A percentile compares a stretch with the other conserved stretches of the same genome.
These are phyloP conservation scores for Neoascochyta sp. DNA, from an alignment of 2,329 filamentous ascomycete species.

Conservation along the genomic window DNA sequence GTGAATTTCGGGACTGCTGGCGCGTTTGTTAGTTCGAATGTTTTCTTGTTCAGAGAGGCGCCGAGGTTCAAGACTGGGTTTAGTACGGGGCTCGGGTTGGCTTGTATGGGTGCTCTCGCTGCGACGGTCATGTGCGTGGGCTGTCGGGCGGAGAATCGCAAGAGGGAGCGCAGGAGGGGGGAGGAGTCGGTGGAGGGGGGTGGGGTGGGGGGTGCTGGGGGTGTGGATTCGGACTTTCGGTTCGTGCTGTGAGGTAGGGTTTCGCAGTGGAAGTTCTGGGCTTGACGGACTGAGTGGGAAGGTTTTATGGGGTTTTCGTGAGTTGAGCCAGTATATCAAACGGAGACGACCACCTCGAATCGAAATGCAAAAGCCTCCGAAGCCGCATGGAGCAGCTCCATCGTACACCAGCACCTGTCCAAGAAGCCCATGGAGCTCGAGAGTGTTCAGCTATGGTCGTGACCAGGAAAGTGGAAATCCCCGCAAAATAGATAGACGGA, in stretches of 20 bases:
- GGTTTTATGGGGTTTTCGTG: too few relatives aligned
- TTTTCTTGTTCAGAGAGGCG: conserved; percentile 25
- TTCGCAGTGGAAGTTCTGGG: too few relatives aligned
- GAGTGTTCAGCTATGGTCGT: too few relatives aligned
- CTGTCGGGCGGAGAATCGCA: conserved; percentile 49
- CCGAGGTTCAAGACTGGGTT: conserved; percentile 27
- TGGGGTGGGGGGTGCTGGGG: conserved; percentile 44
- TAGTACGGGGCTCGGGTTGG: conserved; percentile 26
- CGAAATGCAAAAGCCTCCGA: too few relatives aligned
- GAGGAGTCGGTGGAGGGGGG: conserved; percentile 24
- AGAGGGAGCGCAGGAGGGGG: conserved; percentile 42
- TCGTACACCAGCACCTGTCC: too few relatives aligned
- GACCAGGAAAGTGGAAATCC: too few relatives aligned
- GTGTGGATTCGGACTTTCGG: conserved; percentile 52
- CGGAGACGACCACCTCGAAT: too few relatives aligned
- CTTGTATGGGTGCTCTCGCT: conserved; percentile 35
- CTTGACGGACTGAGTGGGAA: too few relatives aligned
- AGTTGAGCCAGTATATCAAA: too few relatives aligned
- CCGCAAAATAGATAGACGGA: too few relatives aligned
- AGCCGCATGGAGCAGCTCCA: too few relatives aligned
- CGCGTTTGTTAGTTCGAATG: conserved; percentile 51
- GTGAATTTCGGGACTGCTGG: conserved; percentile 51
- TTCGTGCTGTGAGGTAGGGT: conserved; percentile 29
- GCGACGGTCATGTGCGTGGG: conserved; percentile 42
- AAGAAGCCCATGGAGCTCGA: too few relatives aligned